phyloP scores from a whole-genome alignment of 768 basidiomycete genomes.

The Leccinum barrowsii region DNA sequence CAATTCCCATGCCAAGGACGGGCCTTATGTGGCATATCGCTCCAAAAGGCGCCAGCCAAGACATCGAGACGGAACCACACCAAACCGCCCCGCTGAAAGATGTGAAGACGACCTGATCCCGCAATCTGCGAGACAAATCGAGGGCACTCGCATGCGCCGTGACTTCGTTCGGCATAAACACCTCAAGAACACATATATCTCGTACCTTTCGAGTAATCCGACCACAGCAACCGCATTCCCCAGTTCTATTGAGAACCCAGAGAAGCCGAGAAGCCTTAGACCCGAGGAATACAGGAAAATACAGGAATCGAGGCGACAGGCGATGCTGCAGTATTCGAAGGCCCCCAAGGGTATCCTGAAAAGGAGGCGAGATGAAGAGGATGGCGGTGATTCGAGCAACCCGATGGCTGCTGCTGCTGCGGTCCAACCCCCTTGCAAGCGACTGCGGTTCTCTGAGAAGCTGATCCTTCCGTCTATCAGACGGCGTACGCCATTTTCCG shows the following conservation, averaged over 20 bases:
- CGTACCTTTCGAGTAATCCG: conserved; percentile 19
- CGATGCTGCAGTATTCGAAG: conserved; percentile 21
- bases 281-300: conserved; percentile 24
- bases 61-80: neutral
- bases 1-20: conserved; percentile 6
- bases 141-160: conserved; percentile 24
- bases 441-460: conserved; percentile 20
- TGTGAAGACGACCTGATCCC: conserved; percentile 22
- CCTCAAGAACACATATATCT: conserved; percentile 29
- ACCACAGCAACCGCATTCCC: conserved; percentile 9
- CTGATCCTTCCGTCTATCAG: neutral
- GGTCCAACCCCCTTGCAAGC: conserved; percentile 17
- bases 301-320: conserved; percentile 27
- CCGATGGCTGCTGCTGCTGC: neutral
- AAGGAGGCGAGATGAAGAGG: conserved; percentile 24
- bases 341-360: conserved; percentile 30
- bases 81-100: conserved; percentile 3
- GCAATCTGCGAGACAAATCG: conserved; percentile 22
- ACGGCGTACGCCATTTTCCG: conserved; percentile 15
- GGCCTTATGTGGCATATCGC: neutral
- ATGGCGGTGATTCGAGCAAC: conserved; percentile 3
- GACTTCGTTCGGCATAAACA: conserved; percentile 26
- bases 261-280: conserved; percentile 18
- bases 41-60: conserved; percentile 9
- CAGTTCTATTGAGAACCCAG: conserved; percentile 13